A percentile compares a stretch with the other conserved stretches of the same genome.
Evolutionary conservation across 2,329 filamentous ascomycete genomes (phyloP).

Genomic region (Magnaporthiopsis incrustans): DNA sequence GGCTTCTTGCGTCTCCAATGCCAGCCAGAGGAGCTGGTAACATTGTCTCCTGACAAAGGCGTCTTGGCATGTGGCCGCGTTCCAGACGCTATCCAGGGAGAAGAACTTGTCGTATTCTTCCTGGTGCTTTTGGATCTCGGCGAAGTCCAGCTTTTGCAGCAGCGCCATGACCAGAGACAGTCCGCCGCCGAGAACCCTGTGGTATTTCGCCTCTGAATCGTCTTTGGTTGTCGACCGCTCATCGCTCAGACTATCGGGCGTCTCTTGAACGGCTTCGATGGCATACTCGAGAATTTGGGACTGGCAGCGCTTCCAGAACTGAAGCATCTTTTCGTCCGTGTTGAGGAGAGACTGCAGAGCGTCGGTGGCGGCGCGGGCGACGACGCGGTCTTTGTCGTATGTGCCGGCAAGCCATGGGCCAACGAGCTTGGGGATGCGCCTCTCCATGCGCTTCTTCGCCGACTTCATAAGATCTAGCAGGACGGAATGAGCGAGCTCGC

Average conservation of each 20-base stretch:
- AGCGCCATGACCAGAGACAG: conserved; percentile 48
- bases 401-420: conserved; percentile 87
- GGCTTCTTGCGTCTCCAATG: conserved; percentile 37
- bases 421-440: conserved; percentile 66
- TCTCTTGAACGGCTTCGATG: conserved; percentile 72
- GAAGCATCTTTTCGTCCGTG: conserved; percentile 67
- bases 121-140: conserved; percentile 52
- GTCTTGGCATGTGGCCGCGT: conserved; percentile 56
- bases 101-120: conserved; percentile 60
- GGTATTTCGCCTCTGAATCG: conserved; percentile 80
- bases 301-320: conserved; percentile 78
- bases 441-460: conserved; percentile 75
- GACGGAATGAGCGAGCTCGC: conserved; percentile 73
- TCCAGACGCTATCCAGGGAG: conserved; percentile 57
- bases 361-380: conserved; percentile 67
- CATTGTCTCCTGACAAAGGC: conserved; percentile 40
- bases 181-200: conserved; percentile 57
- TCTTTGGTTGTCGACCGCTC: conserved; percentile 76
- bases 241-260: conserved; percentile 75
- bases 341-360: conserved; percentile 69
- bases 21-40: conserved; percentile 42
- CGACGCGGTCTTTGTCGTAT: conserved; percentile 75
- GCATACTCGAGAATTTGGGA: conserved; percentile 75
- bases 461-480: conserved; percentile 56
- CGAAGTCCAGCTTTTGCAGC: conserved; percentile 36